A percentile compares a stretch with the other conserved stretches of the same genome.
Evolutionary conservation across 2,329 filamentous ascomycete species (phyloP).

Genomic region (Aspergillus transmontanensis): DNA sequence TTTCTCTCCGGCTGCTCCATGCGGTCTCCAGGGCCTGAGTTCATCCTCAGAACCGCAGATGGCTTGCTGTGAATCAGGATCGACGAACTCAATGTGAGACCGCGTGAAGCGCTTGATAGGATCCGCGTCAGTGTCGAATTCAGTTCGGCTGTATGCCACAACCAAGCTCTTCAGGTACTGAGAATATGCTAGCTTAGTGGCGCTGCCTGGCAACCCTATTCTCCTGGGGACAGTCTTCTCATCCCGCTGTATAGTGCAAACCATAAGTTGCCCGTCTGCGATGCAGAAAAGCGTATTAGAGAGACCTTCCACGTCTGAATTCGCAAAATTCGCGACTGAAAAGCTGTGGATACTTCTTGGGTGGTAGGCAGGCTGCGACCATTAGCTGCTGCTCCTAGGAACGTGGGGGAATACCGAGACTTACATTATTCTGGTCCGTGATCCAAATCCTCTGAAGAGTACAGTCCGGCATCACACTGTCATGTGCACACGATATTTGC

Average conservation of each 20-base stretch:
- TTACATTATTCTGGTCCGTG: constrained; percentile 46
- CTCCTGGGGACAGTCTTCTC: constrained; percentile 45
- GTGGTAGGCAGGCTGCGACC: constrained; percentile 39
- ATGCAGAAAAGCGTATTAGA: constrained; percentile 52
- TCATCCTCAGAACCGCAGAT: constrained; percentile 18
- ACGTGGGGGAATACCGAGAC: constrained; percentile 13
- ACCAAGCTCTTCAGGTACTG: constrained; percentile 51
- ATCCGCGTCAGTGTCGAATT: constrained; percentile 27
- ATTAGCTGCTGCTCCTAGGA: constrained; percentile 15
- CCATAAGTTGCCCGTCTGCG: constrained; percentile 50
- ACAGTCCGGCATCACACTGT: constrained; percentile 28
- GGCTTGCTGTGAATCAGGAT: constrained; percentile 36
- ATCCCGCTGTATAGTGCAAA: constrained; percentile 49
- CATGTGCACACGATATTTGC: constrained; percentile 34
- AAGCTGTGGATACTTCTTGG: constrained; percentile 40
- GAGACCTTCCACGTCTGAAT: constrained; percentile 28
- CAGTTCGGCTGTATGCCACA: constrained; percentile 46
- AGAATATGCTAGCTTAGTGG: constrained; percentile 49
- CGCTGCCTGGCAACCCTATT: constrained; percentile 44
- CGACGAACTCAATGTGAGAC: constrained; percentile 42
- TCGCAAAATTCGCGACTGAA: constrained; percentile 34
- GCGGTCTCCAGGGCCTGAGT: constrained; percentile 28
- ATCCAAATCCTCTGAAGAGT: constrained; percentile 42
- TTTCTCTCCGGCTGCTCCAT: constrained; percentile 41
- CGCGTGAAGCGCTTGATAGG: constrained; percentile 36